A percentile compares a stretch with the other conserved stretches of the same genome.
phyloP scores from a whole-genome alignment of 2,329 filamentous ascomycete species.

The Trichoderma semiorbis region DNA sequence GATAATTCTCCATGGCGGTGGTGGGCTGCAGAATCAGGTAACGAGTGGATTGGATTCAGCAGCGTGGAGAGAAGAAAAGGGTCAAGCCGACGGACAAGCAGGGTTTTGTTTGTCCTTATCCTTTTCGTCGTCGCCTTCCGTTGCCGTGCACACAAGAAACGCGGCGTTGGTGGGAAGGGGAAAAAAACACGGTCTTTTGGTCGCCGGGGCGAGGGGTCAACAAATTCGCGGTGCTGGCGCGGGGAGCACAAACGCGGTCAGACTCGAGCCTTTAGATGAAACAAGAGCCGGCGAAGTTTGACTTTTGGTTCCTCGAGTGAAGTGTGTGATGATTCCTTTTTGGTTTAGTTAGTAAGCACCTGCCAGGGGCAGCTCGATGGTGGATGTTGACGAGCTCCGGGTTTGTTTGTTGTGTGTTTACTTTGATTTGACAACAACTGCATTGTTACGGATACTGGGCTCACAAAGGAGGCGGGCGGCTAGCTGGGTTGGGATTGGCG shows the following conservation, averaged over 20 bases:
- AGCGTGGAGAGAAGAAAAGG: not conserved
- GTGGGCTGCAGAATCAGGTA: not conserved
- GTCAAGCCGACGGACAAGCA: not conserved
- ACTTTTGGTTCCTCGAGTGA: not conserved
- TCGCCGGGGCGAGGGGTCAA: conserved; percentile 17
- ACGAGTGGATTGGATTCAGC: not conserved
- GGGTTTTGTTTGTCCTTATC: not conserved
- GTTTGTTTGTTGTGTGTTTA: conserved; percentile 19
- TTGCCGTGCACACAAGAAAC: conserved; percentile 7
- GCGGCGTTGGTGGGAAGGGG: not conserved
- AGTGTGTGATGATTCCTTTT: not conserved
- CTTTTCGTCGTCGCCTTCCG: not conserved
- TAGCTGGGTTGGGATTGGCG: conserved; percentile 8
- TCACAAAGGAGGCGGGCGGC: not conserved
- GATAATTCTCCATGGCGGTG: conserved; percentile 81
- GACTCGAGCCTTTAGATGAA: not conserved
- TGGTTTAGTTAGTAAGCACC: conserved; percentile 1
- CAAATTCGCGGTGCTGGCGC: conserved; percentile 14
- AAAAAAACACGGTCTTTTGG: conserved; percentile 14
- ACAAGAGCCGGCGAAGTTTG: not conserved
- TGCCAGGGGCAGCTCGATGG: conserved; percentile 8
- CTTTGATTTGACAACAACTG: conserved; percentile 1
- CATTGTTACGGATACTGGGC: not conserved
- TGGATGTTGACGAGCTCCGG: not conserved
- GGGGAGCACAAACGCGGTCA: conserved; percentile 18